Base-by-base conservation (phyloP, 768 basidiomycete species). In the Pleurotus tuoliensis region DNA sequence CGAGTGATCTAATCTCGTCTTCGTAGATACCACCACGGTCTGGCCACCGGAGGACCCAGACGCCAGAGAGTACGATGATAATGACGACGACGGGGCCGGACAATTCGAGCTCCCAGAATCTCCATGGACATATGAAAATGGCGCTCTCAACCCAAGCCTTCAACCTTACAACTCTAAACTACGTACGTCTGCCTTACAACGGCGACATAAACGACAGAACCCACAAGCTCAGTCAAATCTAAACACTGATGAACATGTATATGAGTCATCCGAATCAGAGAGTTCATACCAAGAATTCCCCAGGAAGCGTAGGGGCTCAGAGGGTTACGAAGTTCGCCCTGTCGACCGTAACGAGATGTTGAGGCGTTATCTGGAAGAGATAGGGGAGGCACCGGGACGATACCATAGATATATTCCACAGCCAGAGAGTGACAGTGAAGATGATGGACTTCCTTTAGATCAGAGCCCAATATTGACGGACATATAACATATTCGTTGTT, bases 51-150 rank as follows among this genome's bases (percentile, higher is more conserved):
- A 75, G 38, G 90, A 94, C 67, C 86, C 86, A 47, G 62, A 67
- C n/a, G 60, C 64, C n/a, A 41, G 51, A 41, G 27, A 39, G 34
- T 59, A 62, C 22, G 59, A 62, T 34, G 73, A 73, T 58, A 30
- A 30, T 30, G 60, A 64, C 47, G 65, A 69, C 18, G 68, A 73
- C 27, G 67, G 72, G 18, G 65, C 68, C 20, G 71, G 75, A 57
- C 67, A 67, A 8, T 78, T 84, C 61, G 68, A 67, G 34, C 78
- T 86, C 34, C 80, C 83, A 1, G 68, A 76, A 20, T 84, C 83
- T 4, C 92, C 94, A 4, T 97, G 94, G 87, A 92, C 92, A 12
- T 96, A 91, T 65, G 85, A 88, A 60, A 87, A 89, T 51, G 87
- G 76, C 16, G 72, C 77, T 12, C 64, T 94, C 12, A 97, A 97